These are phyloP conservation scores for Leptographium flavum DNA, from an alignment of 2,329 filamentous ascomycete genomes.

Conservation along the genomic window DNA sequence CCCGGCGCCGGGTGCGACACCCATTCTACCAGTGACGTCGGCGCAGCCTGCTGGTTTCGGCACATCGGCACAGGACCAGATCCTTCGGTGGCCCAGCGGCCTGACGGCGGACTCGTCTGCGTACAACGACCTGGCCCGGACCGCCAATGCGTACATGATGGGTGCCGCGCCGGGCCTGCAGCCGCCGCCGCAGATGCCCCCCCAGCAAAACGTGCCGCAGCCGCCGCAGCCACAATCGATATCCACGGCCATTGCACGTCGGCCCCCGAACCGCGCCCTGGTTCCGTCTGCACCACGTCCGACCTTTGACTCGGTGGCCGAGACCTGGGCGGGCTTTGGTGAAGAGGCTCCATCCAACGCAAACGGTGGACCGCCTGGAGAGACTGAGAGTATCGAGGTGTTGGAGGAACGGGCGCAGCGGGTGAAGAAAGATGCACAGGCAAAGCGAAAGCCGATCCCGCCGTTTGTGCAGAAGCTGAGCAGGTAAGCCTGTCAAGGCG, in stretches of 20 bases:
- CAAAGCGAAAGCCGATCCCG: conserved; percentile 88
- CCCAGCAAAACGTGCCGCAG: conserved; percentile 16
- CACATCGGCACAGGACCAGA: conserved; percentile 30
- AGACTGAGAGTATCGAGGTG: conserved; percentile 61
- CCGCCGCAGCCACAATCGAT: conserved; percentile 10
- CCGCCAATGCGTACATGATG: conserved; percentile 24
- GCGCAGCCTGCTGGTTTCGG: conserved; percentile 30
- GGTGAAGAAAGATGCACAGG: conserved; percentile 76
- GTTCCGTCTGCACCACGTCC: conserved; percentile 26
- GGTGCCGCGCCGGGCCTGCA: conserved; percentile 17
- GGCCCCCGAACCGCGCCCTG: conserved; percentile 35
- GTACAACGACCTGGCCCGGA: conserved; percentile 22
- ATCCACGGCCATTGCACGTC: conserved; percentile 37
- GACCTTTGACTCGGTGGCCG: conserved; percentile 23
- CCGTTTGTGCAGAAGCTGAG: conserved; percentile 96
- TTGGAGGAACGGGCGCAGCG: conserved; percentile 66
- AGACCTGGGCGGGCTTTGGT: conserved; percentile 26
- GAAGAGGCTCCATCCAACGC: conserved; percentile 19
- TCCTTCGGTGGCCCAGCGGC: conserved; percentile 29
- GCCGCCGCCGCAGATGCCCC: conserved; percentile 8
- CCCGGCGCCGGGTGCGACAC: conserved; percentile 55
- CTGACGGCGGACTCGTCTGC: conserved; percentile 20
- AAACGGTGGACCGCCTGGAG: conserved; percentile 20
- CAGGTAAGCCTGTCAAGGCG: conserved; percentile 45
- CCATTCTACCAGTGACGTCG: conserved; percentile 39